Base-by-base conservation (phyloP, 257 asterid genomes). In the Gardenia jasminoides region DNA sequence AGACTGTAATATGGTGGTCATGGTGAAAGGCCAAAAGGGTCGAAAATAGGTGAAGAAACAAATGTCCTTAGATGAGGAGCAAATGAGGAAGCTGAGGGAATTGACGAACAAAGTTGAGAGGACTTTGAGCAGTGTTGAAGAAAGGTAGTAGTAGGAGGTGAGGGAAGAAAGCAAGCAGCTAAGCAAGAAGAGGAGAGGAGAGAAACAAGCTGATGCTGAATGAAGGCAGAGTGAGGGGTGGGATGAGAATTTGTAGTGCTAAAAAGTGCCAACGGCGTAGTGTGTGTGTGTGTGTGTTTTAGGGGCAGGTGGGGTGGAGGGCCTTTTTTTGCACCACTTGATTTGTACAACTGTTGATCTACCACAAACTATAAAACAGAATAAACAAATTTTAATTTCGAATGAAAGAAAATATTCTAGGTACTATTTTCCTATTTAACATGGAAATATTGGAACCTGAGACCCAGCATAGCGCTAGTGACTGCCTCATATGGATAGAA, bases 231-330 rank as follows among this genome's bases (percentile, higher is more conserved):
- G 86, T 68, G 89, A 88, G 81, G 88, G 88, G 86, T 80, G 82
- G 90, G 89, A 82, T 72, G 88, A 61, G 84, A 79, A 88, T 93
- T 93, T 93, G 89, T 91, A 93, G 97, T 87, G 89, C 85, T 72
- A 83, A 83, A 86, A 86, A 85, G 93, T 82, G 92, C 78, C 79
- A 76, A 67, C 26, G 69, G 39, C 20, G 54, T 16, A 66, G 78
- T 77, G 84, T 80, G 80, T 67, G 75, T 26, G 78, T 81, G 76
- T 62, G 78, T 24, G 58, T 33, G 3, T 58, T 26, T 67, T 74
- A 50, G 2, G 74, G 67, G 82, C 7, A 43, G 48, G 39, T 54
- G 50, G 30, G 78, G 64, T 43, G 43, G 44, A 33, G 61, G 80
- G 80, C 75, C 80, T 36, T 71, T 76, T 84, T 87, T 77, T 75